phyloP scores from a whole-genome alignment of 2,329 filamentous ascomycete genomes.

The Trichoderma hamatum region DNA sequence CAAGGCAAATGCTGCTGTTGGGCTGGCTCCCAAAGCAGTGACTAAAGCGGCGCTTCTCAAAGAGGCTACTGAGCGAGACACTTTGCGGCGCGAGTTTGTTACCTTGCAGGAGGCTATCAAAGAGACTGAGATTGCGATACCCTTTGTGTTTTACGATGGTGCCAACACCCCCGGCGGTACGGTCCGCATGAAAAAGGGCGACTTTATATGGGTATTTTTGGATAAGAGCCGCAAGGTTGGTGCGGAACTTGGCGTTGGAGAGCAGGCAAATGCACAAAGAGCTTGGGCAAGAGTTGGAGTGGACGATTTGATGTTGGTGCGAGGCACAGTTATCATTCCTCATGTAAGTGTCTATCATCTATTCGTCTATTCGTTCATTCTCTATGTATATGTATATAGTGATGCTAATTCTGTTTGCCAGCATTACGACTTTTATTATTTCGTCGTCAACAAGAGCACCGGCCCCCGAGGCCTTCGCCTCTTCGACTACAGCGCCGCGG shows the following conservation, averaged over 20 bases:
- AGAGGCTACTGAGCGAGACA: conserved; percentile 77
- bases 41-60: conserved; percentile 76
- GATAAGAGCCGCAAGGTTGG: conserved; percentile 91
- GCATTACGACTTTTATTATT: conserved; percentile 98
- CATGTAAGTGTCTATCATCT: conserved; percentile 66
- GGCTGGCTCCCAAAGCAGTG: conserved; percentile 66
- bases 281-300: conserved; percentile 94
- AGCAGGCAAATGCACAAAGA: conserved; percentile 65
- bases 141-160: conserved; percentile 97
- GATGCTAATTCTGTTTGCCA: conserved; percentile 43
- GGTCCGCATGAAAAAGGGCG: conserved; percentile 89
- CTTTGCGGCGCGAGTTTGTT: conserved; percentile 81
- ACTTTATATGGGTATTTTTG: conserved; percentile 88
- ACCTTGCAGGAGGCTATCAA: conserved; percentile 84
- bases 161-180: conserved; percentile 83
- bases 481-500: conserved; percentile 71
- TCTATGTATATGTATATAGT: neutral
- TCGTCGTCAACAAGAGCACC: conserved; percentile 83
- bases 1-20: conserved; percentile 63
- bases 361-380: conserved; percentile 29
- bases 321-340: conserved; percentile 88
- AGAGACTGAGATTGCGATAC: conserved; percentile 83
- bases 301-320: conserved; percentile 91
- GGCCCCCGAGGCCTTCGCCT: conserved; percentile 73
- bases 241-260: conserved; percentile 76